Percentiles rank a stretch among this genome's conserved stretches.
Conservation (phyloP, 176 grass and related monocot species). For the Carex pumila region DNA sequence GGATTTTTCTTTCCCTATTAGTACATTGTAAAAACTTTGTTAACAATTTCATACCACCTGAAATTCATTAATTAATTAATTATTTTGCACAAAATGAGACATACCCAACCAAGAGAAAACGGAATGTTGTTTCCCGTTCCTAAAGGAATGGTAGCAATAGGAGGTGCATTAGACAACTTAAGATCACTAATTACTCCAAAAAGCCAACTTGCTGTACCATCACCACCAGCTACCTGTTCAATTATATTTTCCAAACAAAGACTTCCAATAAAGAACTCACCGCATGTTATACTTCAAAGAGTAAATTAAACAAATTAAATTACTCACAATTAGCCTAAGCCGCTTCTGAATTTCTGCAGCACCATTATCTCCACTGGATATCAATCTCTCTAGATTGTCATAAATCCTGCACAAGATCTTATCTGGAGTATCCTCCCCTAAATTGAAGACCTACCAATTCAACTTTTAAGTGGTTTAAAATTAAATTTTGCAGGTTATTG, state of each 20-base stretch:
- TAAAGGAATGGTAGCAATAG: constrained; percentile 74
- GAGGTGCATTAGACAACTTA: constrained; percentile 69
- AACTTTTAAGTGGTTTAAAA: background rate
- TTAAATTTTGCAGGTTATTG: background rate
- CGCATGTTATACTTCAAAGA: constrained; percentile 20
- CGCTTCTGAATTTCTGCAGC: constrained; percentile 57
- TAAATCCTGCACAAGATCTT: constrained; percentile 73
- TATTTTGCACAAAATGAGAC: background rate
- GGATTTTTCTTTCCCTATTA: constrained; percentile 93
- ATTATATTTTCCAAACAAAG: constrained; percentile 22
- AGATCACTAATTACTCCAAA: constrained; percentile 95
- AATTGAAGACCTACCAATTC: constrained; percentile 70
- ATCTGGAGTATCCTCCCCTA: constrained; percentile 66
- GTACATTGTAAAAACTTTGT: constrained; percentile 21
- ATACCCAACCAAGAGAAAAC: constrained; percentile 98
- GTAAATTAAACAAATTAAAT: constrained; percentile 7
- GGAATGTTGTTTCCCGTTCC: constrained; percentile 99
- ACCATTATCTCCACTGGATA: constrained; percentile 49
- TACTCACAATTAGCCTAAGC: constrained; percentile 91
- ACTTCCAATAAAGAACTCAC: constrained; percentile 6
- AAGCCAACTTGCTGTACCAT: constrained; percentile 86
- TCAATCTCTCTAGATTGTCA: constrained; percentile 69
- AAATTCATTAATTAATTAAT: constrained; percentile 4
- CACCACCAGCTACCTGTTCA: constrained; percentile 94
- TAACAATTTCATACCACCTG: background rate